phyloP scores from a whole-genome alignment of 2,329 filamentous ascomycete genomes.

The Aciculosporium take region DNA sequence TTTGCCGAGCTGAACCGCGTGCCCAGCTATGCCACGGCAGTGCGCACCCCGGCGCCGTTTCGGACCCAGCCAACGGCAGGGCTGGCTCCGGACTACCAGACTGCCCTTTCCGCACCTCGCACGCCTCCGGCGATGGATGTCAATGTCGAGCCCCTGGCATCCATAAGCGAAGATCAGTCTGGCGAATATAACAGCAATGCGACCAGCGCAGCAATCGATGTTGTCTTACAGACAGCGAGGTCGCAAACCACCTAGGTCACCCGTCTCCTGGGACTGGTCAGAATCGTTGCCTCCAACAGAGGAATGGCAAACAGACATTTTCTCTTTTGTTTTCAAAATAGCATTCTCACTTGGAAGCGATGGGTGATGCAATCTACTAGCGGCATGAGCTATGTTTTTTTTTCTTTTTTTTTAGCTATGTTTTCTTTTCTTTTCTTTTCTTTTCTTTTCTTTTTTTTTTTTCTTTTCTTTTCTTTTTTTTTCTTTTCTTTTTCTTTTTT shows the following conservation, averaged over 20 bases:
- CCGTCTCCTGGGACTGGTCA: background rate
- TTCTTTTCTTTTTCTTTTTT: background rate
- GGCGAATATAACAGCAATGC: conserved; percentile 10
- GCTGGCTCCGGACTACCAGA: conserved; percentile 51
- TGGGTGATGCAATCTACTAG: background rate
- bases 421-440: background rate
- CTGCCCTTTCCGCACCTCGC: conserved; percentile 40
- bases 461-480: background rate
- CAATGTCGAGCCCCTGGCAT: conserved; percentile 15
- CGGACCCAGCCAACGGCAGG: conserved; percentile 33
- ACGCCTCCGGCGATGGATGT: conserved; percentile 28
- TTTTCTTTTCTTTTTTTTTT: background rate
- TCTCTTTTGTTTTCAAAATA: background rate
- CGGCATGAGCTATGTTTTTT: background rate
- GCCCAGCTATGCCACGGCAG: conserved; percentile 63
- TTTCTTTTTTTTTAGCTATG: background rate
- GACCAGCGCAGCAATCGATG: background rate
- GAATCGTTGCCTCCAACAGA: background rate
- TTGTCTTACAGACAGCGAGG: background rate
- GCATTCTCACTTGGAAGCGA: background rate
- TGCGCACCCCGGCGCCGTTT: conserved; percentile 47
- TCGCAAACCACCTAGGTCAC: background rate
- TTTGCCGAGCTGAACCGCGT: conserved; percentile 56
- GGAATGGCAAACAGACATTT: background rate
- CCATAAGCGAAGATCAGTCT: conserved; percentile 19